Conservation (phyloP, 2,329 filamentous ascomycete genomes). For the Clarireedia monteithiana region DNA sequence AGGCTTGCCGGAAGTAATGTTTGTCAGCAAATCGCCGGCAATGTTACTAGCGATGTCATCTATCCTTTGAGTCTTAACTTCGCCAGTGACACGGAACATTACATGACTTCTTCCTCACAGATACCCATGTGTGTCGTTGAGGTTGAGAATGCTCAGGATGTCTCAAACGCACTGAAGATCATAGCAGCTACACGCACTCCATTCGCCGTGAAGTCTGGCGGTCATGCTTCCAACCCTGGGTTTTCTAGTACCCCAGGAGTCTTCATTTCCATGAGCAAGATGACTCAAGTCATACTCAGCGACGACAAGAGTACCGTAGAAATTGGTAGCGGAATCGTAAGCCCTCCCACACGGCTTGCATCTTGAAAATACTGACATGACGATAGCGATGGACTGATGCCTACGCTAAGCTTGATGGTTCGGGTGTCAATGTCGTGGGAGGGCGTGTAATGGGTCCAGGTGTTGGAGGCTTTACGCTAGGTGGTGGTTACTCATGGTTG, state of each 20-base stretch:
- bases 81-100: constrained; percentile 17
- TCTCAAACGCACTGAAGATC: constrained; percentile 22
- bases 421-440: constrained; percentile 13
- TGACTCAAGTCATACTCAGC: constrained; percentile 11
- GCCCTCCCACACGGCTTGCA: not conserved
- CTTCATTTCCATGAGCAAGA: constrained; percentile 11
- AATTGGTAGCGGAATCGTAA: constrained; percentile 17
- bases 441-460: constrained; percentile 23
- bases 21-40: constrained; percentile 1
- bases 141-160: constrained; percentile 19
- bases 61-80: constrained; percentile 7
- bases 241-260: constrained; percentile 22
- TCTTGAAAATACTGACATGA: not conserved
- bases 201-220: constrained; percentile 34
- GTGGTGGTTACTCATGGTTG: constrained; percentile 28
- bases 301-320: constrained; percentile 12
- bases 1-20: not conserved
- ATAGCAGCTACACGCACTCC: constrained; percentile 20
- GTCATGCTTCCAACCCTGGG: constrained; percentile 27
- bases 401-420: constrained; percentile 11
- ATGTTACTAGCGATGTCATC: constrained; percentile 1
- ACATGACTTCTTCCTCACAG: constrained; percentile 25
- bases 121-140: constrained; percentile 25
- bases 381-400: constrained; percentile 15
- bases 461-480: constrained; percentile 30